Conservation (phyloP, 179 eudicot genomes). For the Monotropa hypopitys region DNA sequence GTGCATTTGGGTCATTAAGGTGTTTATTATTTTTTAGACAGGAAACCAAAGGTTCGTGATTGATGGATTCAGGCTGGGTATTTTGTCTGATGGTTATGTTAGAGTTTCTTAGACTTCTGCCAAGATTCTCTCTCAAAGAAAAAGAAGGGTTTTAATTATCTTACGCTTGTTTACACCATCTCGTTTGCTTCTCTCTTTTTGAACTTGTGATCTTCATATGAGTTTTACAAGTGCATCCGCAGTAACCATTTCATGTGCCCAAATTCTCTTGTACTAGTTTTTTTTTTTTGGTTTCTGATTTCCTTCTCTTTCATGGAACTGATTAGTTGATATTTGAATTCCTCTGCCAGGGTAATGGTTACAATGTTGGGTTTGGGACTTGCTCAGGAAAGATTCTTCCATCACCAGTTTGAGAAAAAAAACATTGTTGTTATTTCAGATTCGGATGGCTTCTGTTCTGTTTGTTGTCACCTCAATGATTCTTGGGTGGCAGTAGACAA, state of each 20-base stretch:
- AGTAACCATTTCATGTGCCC: neutral
- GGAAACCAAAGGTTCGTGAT: neutral
- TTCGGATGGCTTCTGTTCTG: neutral
- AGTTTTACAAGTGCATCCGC: neutral
- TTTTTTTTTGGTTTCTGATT: neutral
- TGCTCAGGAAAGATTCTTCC: conserved; percentile 79
- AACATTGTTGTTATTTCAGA: neutral
- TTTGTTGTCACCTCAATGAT: neutral
- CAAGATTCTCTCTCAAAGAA: neutral
- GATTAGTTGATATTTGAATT: neutral
- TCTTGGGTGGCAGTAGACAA: neutral
- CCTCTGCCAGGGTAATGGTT: conserved; percentile 75
- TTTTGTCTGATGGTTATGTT: neutral
- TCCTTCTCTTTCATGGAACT: neutral
- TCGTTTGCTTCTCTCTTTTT: neutral
- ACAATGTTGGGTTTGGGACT: conserved; percentile 70
- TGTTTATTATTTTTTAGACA: neutral
- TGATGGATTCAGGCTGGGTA: neutral
- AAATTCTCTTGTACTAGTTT: neutral
- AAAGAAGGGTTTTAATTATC: neutral
- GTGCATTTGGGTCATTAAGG: neutral
- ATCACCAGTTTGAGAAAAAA: conserved; percentile 25
- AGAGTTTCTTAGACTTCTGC: neutral
- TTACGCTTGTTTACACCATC: neutral
- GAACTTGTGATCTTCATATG: neutral